Evolutionary conservation across 108 stramenopile genomes (phyloP).

Genomic region (Cyclotella sp.): DNA sequence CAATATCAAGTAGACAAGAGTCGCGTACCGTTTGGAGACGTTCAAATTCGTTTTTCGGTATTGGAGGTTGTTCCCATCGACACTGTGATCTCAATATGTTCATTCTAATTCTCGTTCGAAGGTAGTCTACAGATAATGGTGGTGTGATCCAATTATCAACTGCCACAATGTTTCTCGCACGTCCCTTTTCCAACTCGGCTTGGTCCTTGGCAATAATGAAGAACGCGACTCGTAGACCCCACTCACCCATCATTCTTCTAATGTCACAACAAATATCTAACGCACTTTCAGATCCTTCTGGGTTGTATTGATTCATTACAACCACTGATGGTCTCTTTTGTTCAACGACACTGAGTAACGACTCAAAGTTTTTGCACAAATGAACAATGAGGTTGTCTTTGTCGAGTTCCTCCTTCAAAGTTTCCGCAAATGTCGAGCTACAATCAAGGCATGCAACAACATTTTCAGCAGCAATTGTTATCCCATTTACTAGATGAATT

Average conservation of each 20-base stretch:
- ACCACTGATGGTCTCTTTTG: slow-evolving; percentile 25
- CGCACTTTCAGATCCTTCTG: slow-evolving; percentile 6
- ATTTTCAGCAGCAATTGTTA: background rate
- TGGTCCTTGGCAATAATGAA: slow-evolving; percentile 30
- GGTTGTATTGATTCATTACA: slow-evolving; percentile 17
- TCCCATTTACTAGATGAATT: background rate
- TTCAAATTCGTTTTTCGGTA: slow-evolving; percentile 3
- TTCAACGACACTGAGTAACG: background rate
- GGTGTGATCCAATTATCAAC: slow-evolving; percentile 14
- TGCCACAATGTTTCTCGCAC: slow-evolving; percentile 7
- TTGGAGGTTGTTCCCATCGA: slow-evolving; percentile 1
- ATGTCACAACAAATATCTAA: slow-evolving; percentile 31
- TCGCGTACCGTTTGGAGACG: slow-evolving; percentile 9
- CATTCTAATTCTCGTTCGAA: slow-evolving; percentile 26
- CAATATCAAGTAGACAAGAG: slow-evolving; percentile 2
- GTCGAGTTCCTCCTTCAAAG: slow-evolving; percentile 9
- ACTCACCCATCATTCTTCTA: slow-evolving; percentile 28
- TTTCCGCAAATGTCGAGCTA: background rate
- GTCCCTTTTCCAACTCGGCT: slow-evolving; percentile 14
- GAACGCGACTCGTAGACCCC: slow-evolving; percentile 36
- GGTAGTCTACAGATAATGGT: slow-evolving; percentile 7
- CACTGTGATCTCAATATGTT: slow-evolving; percentile 9
- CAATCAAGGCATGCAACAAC: slow-evolving; percentile 16
- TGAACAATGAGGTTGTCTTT: slow-evolving; percentile 16
- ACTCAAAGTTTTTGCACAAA: slow-evolving; percentile 12